Percentiles rank a stretch among this genome's conserved stretches.
phyloP scores from a whole-genome alignment of 768 basidiomycete genomes.

The Cystobasidium ongulense region DNA sequence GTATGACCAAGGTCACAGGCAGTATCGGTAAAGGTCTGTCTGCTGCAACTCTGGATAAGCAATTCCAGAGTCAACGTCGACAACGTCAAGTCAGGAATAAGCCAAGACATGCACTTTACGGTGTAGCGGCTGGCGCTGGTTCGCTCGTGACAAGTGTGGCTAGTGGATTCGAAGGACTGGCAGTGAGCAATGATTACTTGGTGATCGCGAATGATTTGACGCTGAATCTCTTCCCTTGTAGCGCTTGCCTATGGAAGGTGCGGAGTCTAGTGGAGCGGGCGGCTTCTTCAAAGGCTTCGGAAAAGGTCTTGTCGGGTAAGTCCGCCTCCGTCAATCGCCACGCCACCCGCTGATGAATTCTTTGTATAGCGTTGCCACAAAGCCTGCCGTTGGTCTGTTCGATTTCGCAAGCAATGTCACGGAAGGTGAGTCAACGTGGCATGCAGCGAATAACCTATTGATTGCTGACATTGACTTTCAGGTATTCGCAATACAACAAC shows the following conservation, averaged over 20 bases:
- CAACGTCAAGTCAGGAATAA: slow-evolving; percentile 85
- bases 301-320: slow-evolving; percentile 85
- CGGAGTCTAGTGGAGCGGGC: slow-evolving; percentile 81
- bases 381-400: slow-evolving; percentile 92
- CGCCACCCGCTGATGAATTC: too few relatives aligned
- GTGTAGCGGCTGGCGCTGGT: slow-evolving; percentile 88
- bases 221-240: slow-evolving; percentile 43
- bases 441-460: neutral
- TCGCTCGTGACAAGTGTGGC: slow-evolving; percentile 87
- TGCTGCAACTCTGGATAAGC: slow-evolving; percentile 90
- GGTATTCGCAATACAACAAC: slow-evolving; percentile 97
- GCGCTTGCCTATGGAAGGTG: slow-evolving; percentile 96
- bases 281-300: slow-evolving; percentile 98
- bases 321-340: slow-evolving; percentile 34
- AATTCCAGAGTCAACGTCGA: slow-evolving; percentile 81
- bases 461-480: slow-evolving; percentile 41
- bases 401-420: slow-evolving; percentile 90
- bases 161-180: slow-evolving; percentile 90
- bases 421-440: slow-evolving; percentile 55
- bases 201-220: slow-evolving; percentile 46
- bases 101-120: slow-evolving; percentile 96
- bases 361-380: slow-evolving; percentile 67
- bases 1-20: slow-evolving; percentile 94
- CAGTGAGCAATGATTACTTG: slow-evolving; percentile 49
- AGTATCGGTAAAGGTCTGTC: slow-evolving; percentile 96